Conservation (phyloP, 1,284 basidiomycete species). For the Mrakiaceae sp. region DNA sequence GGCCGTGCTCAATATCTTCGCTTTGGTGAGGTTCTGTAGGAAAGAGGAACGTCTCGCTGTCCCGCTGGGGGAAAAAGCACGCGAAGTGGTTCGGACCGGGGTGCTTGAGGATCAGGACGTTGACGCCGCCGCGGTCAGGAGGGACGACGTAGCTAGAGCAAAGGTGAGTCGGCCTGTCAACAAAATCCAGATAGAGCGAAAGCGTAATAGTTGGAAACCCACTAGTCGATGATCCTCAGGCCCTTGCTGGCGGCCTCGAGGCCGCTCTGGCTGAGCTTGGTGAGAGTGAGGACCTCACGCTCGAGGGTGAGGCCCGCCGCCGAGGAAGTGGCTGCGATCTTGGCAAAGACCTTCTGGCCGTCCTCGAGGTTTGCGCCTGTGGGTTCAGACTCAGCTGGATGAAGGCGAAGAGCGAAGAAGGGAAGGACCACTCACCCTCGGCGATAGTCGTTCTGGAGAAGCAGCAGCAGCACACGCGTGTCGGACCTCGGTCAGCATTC, state of each 20-base stretch:
- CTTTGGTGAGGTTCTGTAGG: constrained; percentile 20
- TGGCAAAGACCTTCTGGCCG: constrained; percentile 43
- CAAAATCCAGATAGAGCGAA: background rate
- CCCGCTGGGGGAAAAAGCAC: constrained; percentile 52
- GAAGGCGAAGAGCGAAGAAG: too few species aligned
- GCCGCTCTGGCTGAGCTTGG: background rate
- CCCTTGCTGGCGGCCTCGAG: background rate
- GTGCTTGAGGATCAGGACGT: constrained; percentile 52
- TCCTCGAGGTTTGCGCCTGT: too few species aligned
- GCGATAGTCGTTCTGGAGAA: too few species aligned
- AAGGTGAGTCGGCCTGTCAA: background rate
- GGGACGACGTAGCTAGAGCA: constrained; percentile 47
- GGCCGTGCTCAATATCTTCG: background rate
- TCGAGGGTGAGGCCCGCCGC: constrained; percentile 59
- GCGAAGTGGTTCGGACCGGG: constrained; percentile 55
- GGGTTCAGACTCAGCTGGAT: too few species aligned
- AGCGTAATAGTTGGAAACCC: background rate
- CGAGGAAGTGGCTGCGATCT: constrained; percentile 55
- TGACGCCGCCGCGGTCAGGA: constrained; percentile 49
- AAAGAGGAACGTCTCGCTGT: constrained; percentile 55
- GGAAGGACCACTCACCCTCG: too few species aligned
- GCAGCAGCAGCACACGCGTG: too few species aligned
- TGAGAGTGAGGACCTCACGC: constrained; percentile 45
- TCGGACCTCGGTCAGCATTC: too few species aligned
- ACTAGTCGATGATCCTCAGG: constrained; percentile 8